Evolutionary conservation across 805 yeast genomes (phyloP), one percentile per base, ranked within the genome.

Genomic region (Schizosaccharomyces japonicus): DNA sequence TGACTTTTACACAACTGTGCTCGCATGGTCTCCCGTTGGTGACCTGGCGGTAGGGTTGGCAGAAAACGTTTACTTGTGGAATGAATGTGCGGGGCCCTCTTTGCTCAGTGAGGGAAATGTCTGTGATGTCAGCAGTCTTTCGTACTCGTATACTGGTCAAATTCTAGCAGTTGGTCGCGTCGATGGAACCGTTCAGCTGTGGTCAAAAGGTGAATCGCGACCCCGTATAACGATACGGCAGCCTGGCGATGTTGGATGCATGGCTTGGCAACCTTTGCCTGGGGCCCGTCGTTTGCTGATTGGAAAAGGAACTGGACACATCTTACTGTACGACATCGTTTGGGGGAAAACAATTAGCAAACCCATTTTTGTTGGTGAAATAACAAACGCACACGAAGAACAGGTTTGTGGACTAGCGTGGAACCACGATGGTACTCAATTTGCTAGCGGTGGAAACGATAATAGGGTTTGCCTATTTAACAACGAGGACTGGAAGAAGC

Each of bases 401-500:
- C 46, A 42, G 32, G 78, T 87, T 27, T 87, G 96, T 65, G 96
- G 96, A 0, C 66, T 87, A 36, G 78, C 78, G 54, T 87, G 93
- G 74, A 71, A 85, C 49, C 53, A 64, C 8, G 95, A 87, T 59
- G 95, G 95, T 1, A 64, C 71, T 52, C 90, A 81, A 57, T 68
- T 87, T 50, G 93, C 92, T 0, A 73, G 83, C 2, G 96, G 96
- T 8, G 94, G 95, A 29, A 90, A 90, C 58, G 98, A 90, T 60
- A 87, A 90, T 57, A 63, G 84, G 7, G 94, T 90, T 5, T 78
- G 81, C 58, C 76, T 87, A 44, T 87, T 96, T 95, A 96, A 87
- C 60, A 77, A 79, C 2, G 70, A 21, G 13, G 25, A 30, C 6
- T 25, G 17, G 39, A 8, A 17, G 15, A 29, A 31, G 11, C 29